Evolutionary conservation across 306 rosid species (phyloP).

Genomic region (Lagenaria siceraria): DNA sequence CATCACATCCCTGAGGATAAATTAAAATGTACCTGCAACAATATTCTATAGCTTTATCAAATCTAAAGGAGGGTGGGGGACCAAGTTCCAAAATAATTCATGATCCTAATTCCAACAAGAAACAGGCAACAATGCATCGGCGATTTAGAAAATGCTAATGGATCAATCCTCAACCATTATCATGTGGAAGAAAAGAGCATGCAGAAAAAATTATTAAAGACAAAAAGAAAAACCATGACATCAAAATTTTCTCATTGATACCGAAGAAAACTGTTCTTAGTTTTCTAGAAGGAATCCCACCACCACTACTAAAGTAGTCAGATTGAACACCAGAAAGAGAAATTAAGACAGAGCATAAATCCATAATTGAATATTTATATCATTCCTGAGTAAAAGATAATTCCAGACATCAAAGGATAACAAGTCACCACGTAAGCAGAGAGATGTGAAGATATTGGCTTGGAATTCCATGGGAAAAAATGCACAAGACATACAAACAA

Average conservation of each 20-base stretch:
- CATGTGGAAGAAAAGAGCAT: neutral
- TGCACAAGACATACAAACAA: neutral
- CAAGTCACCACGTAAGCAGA: neutral
- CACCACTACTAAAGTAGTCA: neutral
- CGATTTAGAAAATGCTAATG: neutral
- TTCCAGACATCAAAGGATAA: neutral
- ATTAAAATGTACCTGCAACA: slow-evolving; percentile 90
- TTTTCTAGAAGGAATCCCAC: neutral
- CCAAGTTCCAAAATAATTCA: neutral
- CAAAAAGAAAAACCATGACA: neutral
- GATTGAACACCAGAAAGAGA: neutral
- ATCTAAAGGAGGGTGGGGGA: neutral
- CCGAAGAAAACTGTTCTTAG: neutral
- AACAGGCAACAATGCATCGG: neutral
- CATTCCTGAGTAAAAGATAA: neutral
- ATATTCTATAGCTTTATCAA: slow-evolving; percentile 6
- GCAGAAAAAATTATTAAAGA: neutral
- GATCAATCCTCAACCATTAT: neutral
- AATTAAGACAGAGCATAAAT: neutral
- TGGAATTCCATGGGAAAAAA: neutral
- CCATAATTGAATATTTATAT: neutral
- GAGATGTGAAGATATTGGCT: neutral
- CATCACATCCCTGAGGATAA: slow-evolving; percentile 98
- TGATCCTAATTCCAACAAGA: neutral
- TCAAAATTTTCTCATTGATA: neutral